A percentile compares a stretch with the other conserved stretches of the same genome.
Conservation (phyloP, 495 filamentous ascomycete species). For the Penicillium canariense region DNA sequence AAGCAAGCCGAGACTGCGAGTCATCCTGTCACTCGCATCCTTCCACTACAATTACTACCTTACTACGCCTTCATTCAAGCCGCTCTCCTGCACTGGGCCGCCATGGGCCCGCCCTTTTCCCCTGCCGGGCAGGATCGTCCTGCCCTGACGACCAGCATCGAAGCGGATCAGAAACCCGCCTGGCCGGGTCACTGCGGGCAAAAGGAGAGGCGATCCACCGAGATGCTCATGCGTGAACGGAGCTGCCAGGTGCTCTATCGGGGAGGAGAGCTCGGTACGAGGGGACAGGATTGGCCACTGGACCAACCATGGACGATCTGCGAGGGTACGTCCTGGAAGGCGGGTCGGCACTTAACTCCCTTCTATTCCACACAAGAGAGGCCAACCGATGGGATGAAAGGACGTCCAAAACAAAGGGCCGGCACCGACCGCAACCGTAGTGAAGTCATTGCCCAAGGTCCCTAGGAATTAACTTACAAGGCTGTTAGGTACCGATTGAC, state of each 20-base stretch:
- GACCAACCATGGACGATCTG: no score
- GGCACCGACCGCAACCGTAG: no score
- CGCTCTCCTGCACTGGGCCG: not conserved
- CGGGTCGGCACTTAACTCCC: not conserved
- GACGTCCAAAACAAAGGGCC: not conserved
- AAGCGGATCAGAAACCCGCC: constrained; percentile 27
- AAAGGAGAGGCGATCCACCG: constrained; percentile 9
- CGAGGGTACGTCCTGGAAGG: not conserved
- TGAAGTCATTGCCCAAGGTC: no score
- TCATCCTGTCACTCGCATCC: constrained; percentile 14
- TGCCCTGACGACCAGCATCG: constrained; percentile 27
- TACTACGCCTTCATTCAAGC: not conserved
- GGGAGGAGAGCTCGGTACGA: not conserved
- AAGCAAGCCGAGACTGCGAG: constrained; percentile 20
- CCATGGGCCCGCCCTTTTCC: constrained; percentile 14
- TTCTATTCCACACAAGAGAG: not conserved
- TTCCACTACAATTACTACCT: no score
- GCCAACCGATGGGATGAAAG: not conserved
- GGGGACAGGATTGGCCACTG: no score
- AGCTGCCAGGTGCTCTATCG: not conserved
- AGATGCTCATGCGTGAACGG: constrained; percentile 8
- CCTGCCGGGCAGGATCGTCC: no score
- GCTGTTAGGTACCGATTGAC: no score
- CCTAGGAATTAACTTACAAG: no score
- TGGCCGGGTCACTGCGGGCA: constrained; percentile 7